Evolutionary conservation across 352 stramenopile genomes (phyloP).

Genomic region (Pythium insidiosum): DNA sequence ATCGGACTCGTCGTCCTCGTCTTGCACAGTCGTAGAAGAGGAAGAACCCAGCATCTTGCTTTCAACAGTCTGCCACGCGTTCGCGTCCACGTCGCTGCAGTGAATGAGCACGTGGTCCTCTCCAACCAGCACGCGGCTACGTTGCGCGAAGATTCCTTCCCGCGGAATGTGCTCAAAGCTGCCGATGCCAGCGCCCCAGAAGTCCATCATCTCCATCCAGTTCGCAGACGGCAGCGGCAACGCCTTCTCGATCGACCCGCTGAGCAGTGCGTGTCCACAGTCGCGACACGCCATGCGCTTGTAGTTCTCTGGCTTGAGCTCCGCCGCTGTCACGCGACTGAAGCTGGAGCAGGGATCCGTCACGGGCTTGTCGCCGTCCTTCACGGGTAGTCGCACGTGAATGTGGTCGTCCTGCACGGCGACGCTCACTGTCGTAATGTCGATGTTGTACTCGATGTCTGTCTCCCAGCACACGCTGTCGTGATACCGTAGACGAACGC

Average conservation of each 20-base stretch:
- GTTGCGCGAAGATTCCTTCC: slow-evolving; percentile 51
- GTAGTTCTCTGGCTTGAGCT: slow-evolving; percentile 41
- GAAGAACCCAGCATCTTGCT: too few species aligned
- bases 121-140: slow-evolving; percentile 44
- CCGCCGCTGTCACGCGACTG: slow-evolving; percentile 29
- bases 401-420: slow-evolving; percentile 54
- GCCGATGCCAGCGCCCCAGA: slow-evolving; percentile 69
- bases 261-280: slow-evolving; percentile 21
- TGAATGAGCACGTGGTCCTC: slow-evolving; percentile 63
- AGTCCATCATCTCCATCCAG: slow-evolving; percentile 87
- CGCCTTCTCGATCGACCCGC: slow-evolving; percentile 37
- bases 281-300: slow-evolving; percentile 27
- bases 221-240: slow-evolving; percentile 69
- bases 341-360: slow-evolving; percentile 50
- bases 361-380: slow-evolving; percentile 32
- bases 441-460: too few species aligned
- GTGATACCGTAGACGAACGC: too few species aligned
- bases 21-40: too few species aligned
- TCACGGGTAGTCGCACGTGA: slow-evolving; percentile 53
- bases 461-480: too few species aligned
- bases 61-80: too few species aligned
- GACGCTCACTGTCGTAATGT: too few species aligned
- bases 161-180: slow-evolving; percentile 75
- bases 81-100: too few species aligned
- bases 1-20: slow-evolving; percentile 14